phyloP scores from a whole-genome alignment of 768 basidiomycete genomes.

The Termitomyces sp. region DNA sequence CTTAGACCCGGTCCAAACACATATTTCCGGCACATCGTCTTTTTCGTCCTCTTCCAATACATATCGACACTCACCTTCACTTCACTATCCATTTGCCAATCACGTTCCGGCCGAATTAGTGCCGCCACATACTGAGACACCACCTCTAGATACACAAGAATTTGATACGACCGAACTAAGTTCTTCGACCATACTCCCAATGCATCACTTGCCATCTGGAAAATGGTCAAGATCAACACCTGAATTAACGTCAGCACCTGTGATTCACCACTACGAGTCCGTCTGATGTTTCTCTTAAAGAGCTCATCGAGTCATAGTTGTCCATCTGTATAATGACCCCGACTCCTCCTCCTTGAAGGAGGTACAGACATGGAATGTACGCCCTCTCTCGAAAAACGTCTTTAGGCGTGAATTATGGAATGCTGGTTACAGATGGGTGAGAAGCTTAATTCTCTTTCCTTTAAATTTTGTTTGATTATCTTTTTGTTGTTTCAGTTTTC shows the following conservation, averaged over 20 bases:
- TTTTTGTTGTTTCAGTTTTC: neutral
- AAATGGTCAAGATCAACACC: neutral
- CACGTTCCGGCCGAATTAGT: neutral
- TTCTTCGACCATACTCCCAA: neutral
- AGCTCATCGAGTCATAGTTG: neutral
- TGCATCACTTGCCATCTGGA: neutral
- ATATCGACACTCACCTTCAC: neutral
- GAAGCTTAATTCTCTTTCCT: neutral
- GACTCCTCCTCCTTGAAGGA: neutral
- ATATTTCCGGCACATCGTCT: neutral
- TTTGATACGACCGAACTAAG: no score
- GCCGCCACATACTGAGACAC: no score
- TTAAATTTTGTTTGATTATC: neutral
- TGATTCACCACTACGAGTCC: no score
- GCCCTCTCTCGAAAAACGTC: neutral
- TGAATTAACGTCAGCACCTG: no score
- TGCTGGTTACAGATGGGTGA: neutral
- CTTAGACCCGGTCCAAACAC: neutral
- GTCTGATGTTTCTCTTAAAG: neutral
- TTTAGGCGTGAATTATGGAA: neutral
- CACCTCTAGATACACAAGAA: neutral
- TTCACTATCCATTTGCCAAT: neutral
- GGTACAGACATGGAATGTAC: neutral
- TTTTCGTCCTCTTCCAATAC: neutral
- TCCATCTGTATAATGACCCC: neutral